Base-by-base conservation (phyloP, 2,329 filamentous ascomycete genomes). In the Pseudocercospora ulei region DNA sequence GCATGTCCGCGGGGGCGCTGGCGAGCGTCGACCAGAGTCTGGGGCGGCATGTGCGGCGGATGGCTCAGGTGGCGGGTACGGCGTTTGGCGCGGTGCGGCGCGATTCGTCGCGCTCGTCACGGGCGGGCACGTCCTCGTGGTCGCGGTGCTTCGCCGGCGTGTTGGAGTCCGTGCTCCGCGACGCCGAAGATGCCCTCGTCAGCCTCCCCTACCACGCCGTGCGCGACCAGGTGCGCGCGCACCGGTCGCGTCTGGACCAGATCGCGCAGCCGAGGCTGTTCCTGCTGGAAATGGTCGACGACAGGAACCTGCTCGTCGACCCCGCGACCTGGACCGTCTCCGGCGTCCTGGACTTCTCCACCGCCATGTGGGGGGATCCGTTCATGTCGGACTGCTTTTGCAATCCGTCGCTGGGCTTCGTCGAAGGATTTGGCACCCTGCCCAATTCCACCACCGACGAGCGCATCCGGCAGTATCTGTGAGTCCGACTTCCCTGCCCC, bases 181-280 rank as follows among this genome's bases (percentile, higher is more conserved):
- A 76, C 48, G 70, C 66, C 9, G 73, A 77, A 52, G 72, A 76
- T 41, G 69, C 71, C 56, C 66, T 75, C 7, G 65, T 77, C 48
- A 70, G 66, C 41, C 53, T 76, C 4, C 72, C 72, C 0, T 76
- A 75, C 49, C 63, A 68, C 6, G 65, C 67, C 37, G 68, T 76
- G 40, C 65, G 73, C 20, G 62, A 67, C 41, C 64, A 69, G 37
- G 43, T 72, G n/a, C 56, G 51, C 29, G 63, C 62, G 18, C 60
- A 71, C 22, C 60, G 62, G 1, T 52, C 61, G 6, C 57, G 58
- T 0, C 61, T 77, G 4, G 68, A 73, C 16, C 62, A 67, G 40
- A 64, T 76, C 12, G 67, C 58, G 1, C 58, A 68, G 37, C 66
- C 73, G 4, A 64, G 62, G 14, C 60, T 76, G n/a, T 66, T 73